Evolutionary conservation across 352 stramenopile species (phyloP), one percentile per base, ranked within the genome.

Genomic region (Thalassiosira sp.): DNA sequence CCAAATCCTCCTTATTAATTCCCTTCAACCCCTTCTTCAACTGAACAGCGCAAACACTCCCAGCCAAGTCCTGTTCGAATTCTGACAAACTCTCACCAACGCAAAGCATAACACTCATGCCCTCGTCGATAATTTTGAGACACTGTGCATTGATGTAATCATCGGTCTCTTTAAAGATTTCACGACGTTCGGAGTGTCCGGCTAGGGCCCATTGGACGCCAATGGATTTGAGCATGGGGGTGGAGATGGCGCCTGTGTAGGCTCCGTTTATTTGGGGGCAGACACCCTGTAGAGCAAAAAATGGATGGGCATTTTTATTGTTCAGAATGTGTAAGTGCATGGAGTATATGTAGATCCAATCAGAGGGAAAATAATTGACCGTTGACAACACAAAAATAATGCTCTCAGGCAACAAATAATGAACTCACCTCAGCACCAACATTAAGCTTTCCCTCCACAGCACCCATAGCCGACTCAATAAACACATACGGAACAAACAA

Each of bases 101-200:
- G 76, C 96, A 99, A 75, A 99, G 95, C 85, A 99, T 97, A 46
- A 96, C 92, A 45, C 92, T 93, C 69, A 99, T 94, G 5, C 96
- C 96, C 25, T 96, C 78, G 13, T 91, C 77, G 27, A 94, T 81
- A 24, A 94, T 74, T 69, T 90, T 90, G 18, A 75, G 27, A 57
- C 95, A 96, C 90, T 98, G 97, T 66, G 91, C 89, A 65, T 97
- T 97, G 76, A 98, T 96, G 60, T 96, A 86, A 68, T 96, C 87
- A 68, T 98, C 94, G 35, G 89, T 95, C 81, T 98, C 89, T 16
- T 90, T 71, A 69, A 91, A 90, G 54, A 94, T 84, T 56, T 67
- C 84, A 54, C 89, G 79, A 72, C 89, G 84, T 79, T 95, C 93
- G 20, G 84, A 94, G 77, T 95, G 87, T 27, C 88, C 89, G 20